phyloP scores from a whole-genome alignment of 2,329 filamentous ascomycete species.

The Endothia cerciana region DNA sequence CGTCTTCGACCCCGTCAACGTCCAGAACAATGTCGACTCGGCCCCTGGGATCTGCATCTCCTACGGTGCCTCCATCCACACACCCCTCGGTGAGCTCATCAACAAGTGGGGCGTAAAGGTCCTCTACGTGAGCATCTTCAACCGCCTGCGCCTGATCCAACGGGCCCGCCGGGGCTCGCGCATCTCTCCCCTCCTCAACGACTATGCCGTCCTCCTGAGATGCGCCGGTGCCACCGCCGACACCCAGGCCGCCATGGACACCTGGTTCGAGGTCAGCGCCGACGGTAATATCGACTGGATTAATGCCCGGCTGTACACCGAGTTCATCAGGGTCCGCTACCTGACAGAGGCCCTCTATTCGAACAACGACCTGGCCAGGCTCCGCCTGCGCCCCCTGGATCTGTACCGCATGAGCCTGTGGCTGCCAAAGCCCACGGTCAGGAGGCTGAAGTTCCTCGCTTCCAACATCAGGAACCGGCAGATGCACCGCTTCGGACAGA shows the following conservation, averaged over 20 bases:
- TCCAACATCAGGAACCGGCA: constrained; percentile 24
- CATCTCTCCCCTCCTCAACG: constrained; percentile 40
- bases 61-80: constrained; percentile 45
- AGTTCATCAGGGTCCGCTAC: constrained; percentile 54
- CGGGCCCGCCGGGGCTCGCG: constrained; percentile 37
- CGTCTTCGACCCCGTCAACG: constrained; percentile 60
- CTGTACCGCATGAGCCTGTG: constrained; percentile 35
- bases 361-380: constrained; percentile 47
- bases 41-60: constrained; percentile 45
- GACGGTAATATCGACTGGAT: constrained; percentile 32
- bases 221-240: constrained; percentile 52
- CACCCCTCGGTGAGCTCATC: constrained; percentile 42
- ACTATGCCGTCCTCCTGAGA: constrained; percentile 51
- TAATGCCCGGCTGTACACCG: constrained; percentile 43
- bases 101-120: constrained; percentile 51
- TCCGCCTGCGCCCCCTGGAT: constrained; percentile 46
- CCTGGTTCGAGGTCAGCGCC: constrained; percentile 34
- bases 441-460: constrained; percentile 34
- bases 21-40: constrained; percentile 55
- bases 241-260: constrained; percentile 36
- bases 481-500: constrained; percentile 38
- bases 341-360: constrained; percentile 51
- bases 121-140: constrained; percentile 39
- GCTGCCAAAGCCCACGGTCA: constrained; percentile 25
- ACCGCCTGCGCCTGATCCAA: constrained; percentile 22